Evolutionary conservation across 169 alveolate genomes (phyloP).

Genomic region (Eimeria tenella): DNA sequence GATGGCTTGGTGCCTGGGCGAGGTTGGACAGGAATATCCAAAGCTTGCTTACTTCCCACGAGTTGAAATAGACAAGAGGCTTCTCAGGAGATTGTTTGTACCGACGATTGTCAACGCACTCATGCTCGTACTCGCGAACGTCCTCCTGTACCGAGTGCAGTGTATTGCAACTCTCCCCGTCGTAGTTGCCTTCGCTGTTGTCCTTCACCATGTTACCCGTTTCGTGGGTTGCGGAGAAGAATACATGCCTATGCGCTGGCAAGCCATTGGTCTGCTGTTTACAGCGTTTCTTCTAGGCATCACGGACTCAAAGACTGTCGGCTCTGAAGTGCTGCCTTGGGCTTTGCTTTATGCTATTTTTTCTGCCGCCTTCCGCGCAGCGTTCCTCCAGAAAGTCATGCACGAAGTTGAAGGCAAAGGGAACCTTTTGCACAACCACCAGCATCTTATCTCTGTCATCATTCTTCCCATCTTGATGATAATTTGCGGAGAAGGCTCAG

Average conservation of each 20-base stretch:
- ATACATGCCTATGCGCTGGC: constrained; percentile 94
- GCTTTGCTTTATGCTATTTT: constrained; percentile 92
- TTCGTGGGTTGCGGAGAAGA: constrained; percentile 95
- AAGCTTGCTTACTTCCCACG: constrained; percentile 91
- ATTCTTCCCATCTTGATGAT: constrained; percentile 90
- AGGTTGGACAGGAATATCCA: constrained; percentile 90
- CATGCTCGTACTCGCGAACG: constrained; percentile 93
- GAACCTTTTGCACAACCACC: constrained; percentile 94
- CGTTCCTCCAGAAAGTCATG: constrained; percentile 93
- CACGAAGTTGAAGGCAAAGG: constrained; percentile 95
- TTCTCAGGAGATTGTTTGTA: constrained; percentile 87
- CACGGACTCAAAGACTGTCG: constrained; percentile 93
- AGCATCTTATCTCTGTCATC: constrained; percentile 92
- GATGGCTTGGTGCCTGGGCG: constrained; percentile 95
- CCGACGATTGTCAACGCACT: constrained; percentile 92
- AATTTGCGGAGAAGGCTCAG: constrained; percentile 88
- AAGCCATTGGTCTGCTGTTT: constrained; percentile 90
- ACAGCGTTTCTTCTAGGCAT: constrained; percentile 92
- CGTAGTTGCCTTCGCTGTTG: constrained; percentile 95
- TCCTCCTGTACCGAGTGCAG: constrained; percentile 92
- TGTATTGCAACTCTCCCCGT: constrained; percentile 94
- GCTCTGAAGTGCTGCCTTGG: constrained; percentile 91
- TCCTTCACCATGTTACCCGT: constrained; percentile 94
- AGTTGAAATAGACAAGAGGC: constrained; percentile 87
- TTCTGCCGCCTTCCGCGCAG: constrained; percentile 95